These are phyloP conservation scores for Neonectria sp. DNA, from an alignment of 2,329 filamentous ascomycete species.

Conservation along the genomic window DNA sequence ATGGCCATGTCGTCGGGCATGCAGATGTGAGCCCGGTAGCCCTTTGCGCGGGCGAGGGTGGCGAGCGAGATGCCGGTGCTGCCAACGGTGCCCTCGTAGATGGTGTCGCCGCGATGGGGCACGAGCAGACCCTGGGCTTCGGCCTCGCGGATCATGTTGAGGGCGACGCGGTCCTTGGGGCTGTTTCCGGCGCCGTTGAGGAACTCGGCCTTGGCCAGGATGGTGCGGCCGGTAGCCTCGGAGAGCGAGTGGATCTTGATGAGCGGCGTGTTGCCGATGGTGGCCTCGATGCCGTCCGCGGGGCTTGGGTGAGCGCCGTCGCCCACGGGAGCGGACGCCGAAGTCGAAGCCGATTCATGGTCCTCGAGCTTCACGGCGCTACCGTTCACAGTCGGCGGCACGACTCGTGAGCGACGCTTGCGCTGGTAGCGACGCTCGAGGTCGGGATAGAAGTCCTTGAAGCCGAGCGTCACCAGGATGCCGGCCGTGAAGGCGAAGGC, in stretches of 20 bases:
- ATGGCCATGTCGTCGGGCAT: slow-evolving; percentile 93
- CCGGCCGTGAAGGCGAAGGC: slow-evolving; percentile 84
- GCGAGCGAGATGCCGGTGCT: slow-evolving; percentile 97
- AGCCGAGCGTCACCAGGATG: slow-evolving; percentile 80
- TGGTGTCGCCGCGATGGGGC: slow-evolving; percentile 89
- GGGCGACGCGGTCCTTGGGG: slow-evolving; percentile 94
- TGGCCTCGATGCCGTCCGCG: slow-evolving; percentile 87
- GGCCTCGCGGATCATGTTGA: slow-evolving; percentile 88
- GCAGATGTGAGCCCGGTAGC: slow-evolving; percentile 95
- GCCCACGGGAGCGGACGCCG: slow-evolving; percentile 40
- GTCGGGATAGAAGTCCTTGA: slow-evolving; percentile 86
- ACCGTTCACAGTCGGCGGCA: neutral
- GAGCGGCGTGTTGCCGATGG: slow-evolving; percentile 94
- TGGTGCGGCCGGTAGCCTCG: slow-evolving; percentile 87
- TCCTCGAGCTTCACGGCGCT: slow-evolving; percentile 67
- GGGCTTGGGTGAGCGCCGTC: slow-evolving; percentile 57
- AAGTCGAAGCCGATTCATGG: slow-evolving; percentile 58
- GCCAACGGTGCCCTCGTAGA: slow-evolving; percentile 97
- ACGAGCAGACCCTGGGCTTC: slow-evolving; percentile 83
- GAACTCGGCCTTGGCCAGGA: slow-evolving; percentile 96
- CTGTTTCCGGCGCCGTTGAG: slow-evolving; percentile 95
- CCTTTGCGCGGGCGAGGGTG: slow-evolving; percentile 87
- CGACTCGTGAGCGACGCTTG: slow-evolving; percentile 49
- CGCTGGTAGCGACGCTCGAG: slow-evolving; percentile 76
- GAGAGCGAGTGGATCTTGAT: slow-evolving; percentile 89